Percentiles rank a stretch among this genome's conserved stretches.
phyloP scores from a whole-genome alignment of 805 yeast genomes.

The Saturnispora sanitii region DNA sequence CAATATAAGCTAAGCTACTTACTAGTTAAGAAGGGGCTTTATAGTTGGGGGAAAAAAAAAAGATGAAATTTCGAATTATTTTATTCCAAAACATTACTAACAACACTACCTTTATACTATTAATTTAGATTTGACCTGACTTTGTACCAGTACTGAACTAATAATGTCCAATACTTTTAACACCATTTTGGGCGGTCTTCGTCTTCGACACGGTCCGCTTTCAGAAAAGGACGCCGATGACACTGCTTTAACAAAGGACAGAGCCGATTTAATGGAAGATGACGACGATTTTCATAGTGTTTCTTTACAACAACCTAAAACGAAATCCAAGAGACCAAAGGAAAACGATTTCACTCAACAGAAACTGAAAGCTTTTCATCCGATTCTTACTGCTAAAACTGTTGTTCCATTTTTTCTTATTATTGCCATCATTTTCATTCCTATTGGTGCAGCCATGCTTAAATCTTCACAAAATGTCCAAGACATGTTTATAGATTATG shows the following conservation, averaged over 20 bases:
- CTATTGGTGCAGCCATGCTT: constrained; percentile 80
- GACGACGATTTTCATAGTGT: constrained; percentile 33
- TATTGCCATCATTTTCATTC: constrained; percentile 75
- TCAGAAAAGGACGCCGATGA: constrained; percentile 10
- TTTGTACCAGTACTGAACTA: too few relatives aligned
- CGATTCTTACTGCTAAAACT: constrained; percentile 84
- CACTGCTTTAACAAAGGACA: constrained; percentile 8
- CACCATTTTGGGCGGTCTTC: constrained; percentile 2
- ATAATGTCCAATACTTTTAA: too few relatives aligned
- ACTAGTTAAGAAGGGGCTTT: too few relatives aligned
- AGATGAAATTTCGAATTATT: too few relatives aligned
- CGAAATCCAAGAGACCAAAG: constrained; percentile 54
- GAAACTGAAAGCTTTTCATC: constrained; percentile 46
- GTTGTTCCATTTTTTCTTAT: constrained; percentile 76
- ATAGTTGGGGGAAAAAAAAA: too few relatives aligned
- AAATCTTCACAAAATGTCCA: constrained; percentile 69
- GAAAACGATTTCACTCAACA: constrained; percentile 51
- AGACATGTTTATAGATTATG: constrained; percentile 67
- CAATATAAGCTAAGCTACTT: too few relatives aligned
- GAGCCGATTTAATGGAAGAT: constrained; percentile 19
- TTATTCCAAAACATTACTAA: too few relatives aligned
- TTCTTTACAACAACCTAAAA: constrained; percentile 22
- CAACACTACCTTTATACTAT: too few relatives aligned
- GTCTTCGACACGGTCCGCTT: constrained; percentile 14
- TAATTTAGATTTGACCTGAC: too few relatives aligned